These are phyloP conservation scores for Oligophagozyma castellii DNA, from an alignment of 1,139 yeast species.

Conservation along the genomic window DNA sequence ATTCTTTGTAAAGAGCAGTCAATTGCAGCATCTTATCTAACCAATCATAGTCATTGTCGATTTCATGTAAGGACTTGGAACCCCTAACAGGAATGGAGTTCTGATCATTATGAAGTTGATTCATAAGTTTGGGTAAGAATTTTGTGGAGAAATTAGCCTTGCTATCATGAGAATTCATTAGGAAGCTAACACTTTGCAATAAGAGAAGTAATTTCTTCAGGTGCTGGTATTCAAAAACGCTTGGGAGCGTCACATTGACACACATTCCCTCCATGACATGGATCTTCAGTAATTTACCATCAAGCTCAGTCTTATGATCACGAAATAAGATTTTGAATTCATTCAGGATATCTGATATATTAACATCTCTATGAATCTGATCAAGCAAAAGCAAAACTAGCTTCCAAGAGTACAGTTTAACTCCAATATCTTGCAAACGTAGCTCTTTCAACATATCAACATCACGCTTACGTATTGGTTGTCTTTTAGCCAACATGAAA, in stretches of 20 bases:
- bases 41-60: slow-evolving; percentile 8
- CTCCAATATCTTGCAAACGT: slow-evolving; percentile 5
- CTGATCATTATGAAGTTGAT: neutral
- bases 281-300: slow-evolving; percentile 1
- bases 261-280: neutral
- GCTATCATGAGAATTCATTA: slow-evolving; percentile 21
- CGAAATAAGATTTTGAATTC: slow-evolving; percentile 18
- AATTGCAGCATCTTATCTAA: slow-evolving; percentile 10
- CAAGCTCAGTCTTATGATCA: slow-evolving; percentile 9
- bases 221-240: slow-evolving; percentile 15
- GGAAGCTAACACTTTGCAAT: slow-evolving; percentile 22
- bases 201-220: slow-evolving; percentile 18
- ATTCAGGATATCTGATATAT: slow-evolving; percentile 15
- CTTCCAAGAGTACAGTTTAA: slow-evolving; percentile 15
- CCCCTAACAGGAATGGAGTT: slow-evolving; percentile 1
- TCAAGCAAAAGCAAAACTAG: slow-evolving; percentile 12
- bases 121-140: slow-evolving; percentile 19
- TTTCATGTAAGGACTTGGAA: slow-evolving; percentile 4
- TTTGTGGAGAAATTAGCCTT: slow-evolving; percentile 20
- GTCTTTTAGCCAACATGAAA: slow-evolving; percentile 9
- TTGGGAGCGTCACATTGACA: slow-evolving; percentile 9
- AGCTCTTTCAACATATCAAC: slow-evolving; percentile 4
- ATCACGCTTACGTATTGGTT: slow-evolving; percentile 6
- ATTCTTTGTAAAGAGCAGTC: slow-evolving; percentile 13
- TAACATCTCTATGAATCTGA: slow-evolving; percentile 15